Percentiles rank a stretch among this genome's conserved stretches.
These are phyloP conservation scores for Schizophyllum commune DNA, from an alignment of 1,284 basidiomycete species.

Conservation along the genomic window DNA sequence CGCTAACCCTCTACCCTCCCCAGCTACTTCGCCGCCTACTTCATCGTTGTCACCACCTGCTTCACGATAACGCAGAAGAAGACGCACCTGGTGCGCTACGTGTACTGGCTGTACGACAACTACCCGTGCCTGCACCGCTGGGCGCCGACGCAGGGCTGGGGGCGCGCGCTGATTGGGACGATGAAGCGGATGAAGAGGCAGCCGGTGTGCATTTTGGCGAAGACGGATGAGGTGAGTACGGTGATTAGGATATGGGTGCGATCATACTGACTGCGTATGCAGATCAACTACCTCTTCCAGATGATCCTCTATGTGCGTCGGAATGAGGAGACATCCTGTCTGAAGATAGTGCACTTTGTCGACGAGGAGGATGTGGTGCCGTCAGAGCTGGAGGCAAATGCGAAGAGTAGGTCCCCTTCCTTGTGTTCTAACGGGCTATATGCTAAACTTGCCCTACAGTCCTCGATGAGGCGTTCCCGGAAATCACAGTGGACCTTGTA, in stretches of 20 bases:
- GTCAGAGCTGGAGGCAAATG: slow-evolving; percentile 55
- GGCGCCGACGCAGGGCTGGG: slow-evolving; percentile 33
- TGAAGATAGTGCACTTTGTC: slow-evolving; percentile 63
- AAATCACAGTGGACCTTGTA: slow-evolving; percentile 51
- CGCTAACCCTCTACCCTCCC: neutral
- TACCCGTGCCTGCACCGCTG: slow-evolving; percentile 35
- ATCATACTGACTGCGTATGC: too few relatives aligned
- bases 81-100: slow-evolving; percentile 39
- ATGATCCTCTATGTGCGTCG: slow-evolving; percentile 56
- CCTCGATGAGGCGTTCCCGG: slow-evolving; percentile 55
- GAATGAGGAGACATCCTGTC: slow-evolving; percentile 60
- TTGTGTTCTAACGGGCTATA: too few relatives aligned
- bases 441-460: slow-evolving; percentile 31
- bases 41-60: slow-evolving; percentile 37
- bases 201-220: slow-evolving; percentile 52
- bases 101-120: slow-evolving; percentile 61
- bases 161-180: slow-evolving; percentile 29
- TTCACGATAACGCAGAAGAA: slow-evolving; percentile 47
- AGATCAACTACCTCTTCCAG: slow-evolving; percentile 55
- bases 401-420: slow-evolving; percentile 39
- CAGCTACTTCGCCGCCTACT: slow-evolving; percentile 60
- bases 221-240: slow-evolving; percentile 57
- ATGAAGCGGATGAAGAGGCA: slow-evolving; percentile 43
- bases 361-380: slow-evolving; percentile 42
- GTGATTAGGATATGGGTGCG: too few relatives aligned